phyloP scores from a whole-genome alignment of 2,329 filamentous ascomycete genomes.

The Fusarium sp. region DNA sequence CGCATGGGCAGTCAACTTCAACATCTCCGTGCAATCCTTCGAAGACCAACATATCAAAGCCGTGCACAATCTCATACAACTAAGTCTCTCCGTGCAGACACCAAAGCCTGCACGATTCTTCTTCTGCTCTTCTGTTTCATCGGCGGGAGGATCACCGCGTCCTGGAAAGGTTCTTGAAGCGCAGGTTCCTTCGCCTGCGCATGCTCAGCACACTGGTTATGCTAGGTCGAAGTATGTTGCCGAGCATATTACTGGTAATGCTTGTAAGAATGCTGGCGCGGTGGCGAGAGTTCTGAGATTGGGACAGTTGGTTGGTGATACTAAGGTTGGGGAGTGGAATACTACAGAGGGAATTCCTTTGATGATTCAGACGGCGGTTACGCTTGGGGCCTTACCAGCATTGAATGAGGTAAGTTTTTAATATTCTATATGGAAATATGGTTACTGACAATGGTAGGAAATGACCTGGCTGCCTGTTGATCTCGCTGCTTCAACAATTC shows the following conservation, averaged over 20 bases:
- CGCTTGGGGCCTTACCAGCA: slow-evolving; percentile 56
- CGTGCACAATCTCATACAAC: slow-evolving; percentile 53
- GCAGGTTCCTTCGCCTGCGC: slow-evolving; percentile 42
- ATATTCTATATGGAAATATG: rapidly evolving
- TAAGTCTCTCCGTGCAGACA: slow-evolving; percentile 42
- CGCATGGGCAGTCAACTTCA: slow-evolving; percentile 66
- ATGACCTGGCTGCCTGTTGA: slow-evolving; percentile 37
- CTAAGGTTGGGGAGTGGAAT: slow-evolving; percentile 58
- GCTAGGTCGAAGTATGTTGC: slow-evolving; percentile 52
- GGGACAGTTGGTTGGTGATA: slow-evolving; percentile 61
- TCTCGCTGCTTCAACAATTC: slow-evolving; percentile 18
- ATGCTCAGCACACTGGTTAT: slow-evolving; percentile 55
- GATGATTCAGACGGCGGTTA: slow-evolving; percentile 57
- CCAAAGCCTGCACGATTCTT: slow-evolving; percentile 47
- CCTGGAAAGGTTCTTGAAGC: slow-evolving; percentile 47
- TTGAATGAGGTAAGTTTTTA: slow-evolving; percentile 48
- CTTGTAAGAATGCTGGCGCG: slow-evolving; percentile 39
- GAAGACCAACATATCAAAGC: slow-evolving; percentile 57
- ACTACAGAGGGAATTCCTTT: slow-evolving; percentile 60
- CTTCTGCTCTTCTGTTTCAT: slow-evolving; percentile 59
- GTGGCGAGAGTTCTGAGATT: slow-evolving; percentile 52
- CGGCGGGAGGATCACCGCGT: slow-evolving; percentile 43
- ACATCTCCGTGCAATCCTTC: slow-evolving; percentile 58
- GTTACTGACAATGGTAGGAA: slow-evolving; percentile 13
- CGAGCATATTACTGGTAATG: slow-evolving; percentile 49